Evolutionary conservation across 495 filamentous ascomycete genomes (phyloP), one percentile per base, ranked within the genome.

Genomic region (Aspergillus saccharolyticus): DNA sequence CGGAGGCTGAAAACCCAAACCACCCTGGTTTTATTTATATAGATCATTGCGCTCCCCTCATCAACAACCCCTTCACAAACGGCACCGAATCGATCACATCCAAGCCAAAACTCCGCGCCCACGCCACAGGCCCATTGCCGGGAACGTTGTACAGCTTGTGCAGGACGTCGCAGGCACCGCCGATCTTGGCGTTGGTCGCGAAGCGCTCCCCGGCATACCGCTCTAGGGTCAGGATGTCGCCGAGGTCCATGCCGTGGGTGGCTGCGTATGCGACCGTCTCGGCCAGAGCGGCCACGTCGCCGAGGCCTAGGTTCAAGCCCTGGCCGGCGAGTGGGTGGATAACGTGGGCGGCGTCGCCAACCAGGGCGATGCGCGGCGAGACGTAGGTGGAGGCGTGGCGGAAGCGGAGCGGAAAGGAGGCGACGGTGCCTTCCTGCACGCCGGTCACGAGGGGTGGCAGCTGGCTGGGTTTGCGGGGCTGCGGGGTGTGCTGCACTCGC

Each of bases 251-350:
- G 0, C 95, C 94, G 64, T 92, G 85, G 45, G 73, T 74, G 20
- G 95, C 86, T 5, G 90, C 90, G 56, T 86, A 85, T 60, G 86
- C 82, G 52, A 98, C 86, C 0, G 84, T 86, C 44, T 75, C 75
- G 9, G 83, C 83, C 7, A 98, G 80, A 42, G 86, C 84, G 52
- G 89, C 83, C 1, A 93, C 86, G 67, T 98, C 94, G 17, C 83
- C 90, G 54, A 96, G 84, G 4, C 94, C 94, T 63, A 95, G 90
- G 66, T 98, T 98, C 16, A 98, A 80, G 1, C 94, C 94, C 68
- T 97, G 94, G 5, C 94, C 94, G 1, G 91, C 94, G 22, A 98
- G 83, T 0, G 94, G 94, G 68, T 98, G 94, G 63, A 96, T 85
- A 22, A 91, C 92, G 67, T 98, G 94, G 8, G 94, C 95, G 3